Evolutionary conservation across 2,329 filamentous ascomycete species (phyloP).

Genomic region (Podosphaera fusca): DNA sequence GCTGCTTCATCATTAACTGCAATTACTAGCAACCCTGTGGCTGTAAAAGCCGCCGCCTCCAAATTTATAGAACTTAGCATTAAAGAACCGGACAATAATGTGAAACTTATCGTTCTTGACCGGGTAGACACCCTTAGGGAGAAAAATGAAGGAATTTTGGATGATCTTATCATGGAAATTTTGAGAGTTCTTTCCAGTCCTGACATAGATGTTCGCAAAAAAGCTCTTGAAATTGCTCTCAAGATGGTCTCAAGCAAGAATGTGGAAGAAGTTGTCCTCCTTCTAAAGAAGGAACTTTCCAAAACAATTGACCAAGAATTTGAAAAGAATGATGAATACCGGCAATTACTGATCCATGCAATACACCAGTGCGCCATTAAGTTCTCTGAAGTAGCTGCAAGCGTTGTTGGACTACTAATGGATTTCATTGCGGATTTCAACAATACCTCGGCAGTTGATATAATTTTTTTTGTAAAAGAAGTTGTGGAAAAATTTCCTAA

Average conservation of each 20-base stretch:
- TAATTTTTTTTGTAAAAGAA: slow-evolving; percentile 97
- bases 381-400: slow-evolving; percentile 92
- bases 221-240: slow-evolving; percentile 71
- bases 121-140: slow-evolving; percentile 71
- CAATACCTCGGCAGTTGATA: slow-evolving; percentile 86
- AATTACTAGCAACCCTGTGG: slow-evolving; percentile 86
- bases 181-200: slow-evolving; percentile 83
- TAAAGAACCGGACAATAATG: slow-evolving; percentile 96
- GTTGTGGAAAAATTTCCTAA: slow-evolving; percentile 95
- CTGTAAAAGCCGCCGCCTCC: slow-evolving; percentile 82
- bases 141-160: slow-evolving; percentile 74
- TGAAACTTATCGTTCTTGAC: slow-evolving; percentile 93
- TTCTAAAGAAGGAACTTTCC: slow-evolving; percentile 89
- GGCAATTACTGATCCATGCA: slow-evolving; percentile 82
- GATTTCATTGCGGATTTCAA: slow-evolving; percentile 98
- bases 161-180: slow-evolving; percentile 93
- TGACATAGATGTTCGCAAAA: slow-evolving; percentile 84
- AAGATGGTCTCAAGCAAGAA: slow-evolving; percentile 99
- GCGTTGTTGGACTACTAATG: slow-evolving; percentile 91
- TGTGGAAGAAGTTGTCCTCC: slow-evolving; percentile 84
- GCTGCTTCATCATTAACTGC: slow-evolving; percentile 86
- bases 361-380: slow-evolving; percentile 98
- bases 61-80: slow-evolving; percentile 97
- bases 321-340: slow-evolving; percentile 92
- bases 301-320: slow-evolving; percentile 98